Conservation (phyloP, 1,139 yeast genomes). For the Saccharomyces hybrid region DNA sequence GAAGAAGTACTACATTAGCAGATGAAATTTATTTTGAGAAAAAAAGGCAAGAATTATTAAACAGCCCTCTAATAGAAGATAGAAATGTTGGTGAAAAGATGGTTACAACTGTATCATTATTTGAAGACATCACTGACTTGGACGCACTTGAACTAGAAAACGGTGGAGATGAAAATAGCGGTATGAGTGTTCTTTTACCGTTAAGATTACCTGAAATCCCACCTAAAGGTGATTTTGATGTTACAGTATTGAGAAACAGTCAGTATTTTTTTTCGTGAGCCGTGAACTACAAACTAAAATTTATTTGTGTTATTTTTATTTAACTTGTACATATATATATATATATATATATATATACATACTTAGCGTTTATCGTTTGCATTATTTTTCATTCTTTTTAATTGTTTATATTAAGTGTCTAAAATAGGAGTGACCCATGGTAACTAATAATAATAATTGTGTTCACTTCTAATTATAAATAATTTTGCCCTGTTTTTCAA, state of each 20-base stretch:
- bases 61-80: constrained; percentile 45
- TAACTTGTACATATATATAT: neutral
- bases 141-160: constrained; percentile 26
- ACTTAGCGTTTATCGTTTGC: constrained; percentile 1
- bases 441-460: neutral
- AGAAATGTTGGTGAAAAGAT: constrained; percentile 47
- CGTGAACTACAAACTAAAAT: neutral
- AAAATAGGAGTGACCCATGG: neutral
- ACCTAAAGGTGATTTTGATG: constrained; percentile 76
- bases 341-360: constrained; percentile 2
- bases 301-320: neutral
- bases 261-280: constrained; percentile 60
- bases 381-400: neutral
- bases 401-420: neutral
- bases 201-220: constrained; percentile 70
- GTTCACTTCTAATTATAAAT: constrained; percentile 14
- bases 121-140: constrained; percentile 31
- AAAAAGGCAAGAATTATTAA: constrained; percentile 48
- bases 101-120: constrained; percentile 68
- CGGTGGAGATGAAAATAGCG: constrained; percentile 23
- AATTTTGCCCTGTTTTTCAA: constrained; percentile 83
- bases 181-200: constrained; percentile 45
- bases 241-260: constrained; percentile 60
- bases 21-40: constrained; percentile 73
- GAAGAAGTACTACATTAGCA: constrained; percentile 52